These are phyloP conservation scores for Komagataella kurtzmanii DNA, from an alignment of 805 yeast species.

Conservation along the genomic window DNA sequence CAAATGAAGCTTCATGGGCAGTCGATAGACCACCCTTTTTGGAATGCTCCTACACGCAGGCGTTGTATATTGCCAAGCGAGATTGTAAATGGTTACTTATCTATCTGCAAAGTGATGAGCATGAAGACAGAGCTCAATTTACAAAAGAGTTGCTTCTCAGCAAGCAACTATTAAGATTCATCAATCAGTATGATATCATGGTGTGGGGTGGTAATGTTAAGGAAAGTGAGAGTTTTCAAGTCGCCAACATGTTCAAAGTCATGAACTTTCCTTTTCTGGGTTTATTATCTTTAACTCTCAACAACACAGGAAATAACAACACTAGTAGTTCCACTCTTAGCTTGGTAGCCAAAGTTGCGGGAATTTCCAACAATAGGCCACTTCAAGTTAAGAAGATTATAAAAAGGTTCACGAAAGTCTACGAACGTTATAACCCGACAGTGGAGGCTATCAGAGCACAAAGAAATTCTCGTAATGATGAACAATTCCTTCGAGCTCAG, in stretches of 20 bases:
- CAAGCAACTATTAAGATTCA: conserved; percentile 30
- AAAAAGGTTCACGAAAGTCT: conserved; percentile 20
- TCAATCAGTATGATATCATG: conserved; percentile 37
- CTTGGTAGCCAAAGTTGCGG: conserved; percentile 51
- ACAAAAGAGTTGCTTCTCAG: conserved; percentile 40
- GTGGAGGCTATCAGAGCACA: conserved; percentile 53
- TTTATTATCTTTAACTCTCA: conserved; percentile 53
- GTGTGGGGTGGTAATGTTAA: conserved; percentile 84
- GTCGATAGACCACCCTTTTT: conserved; percentile 27
- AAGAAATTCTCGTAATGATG: conserved; percentile 25
- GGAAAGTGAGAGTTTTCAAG: conserved; percentile 75
- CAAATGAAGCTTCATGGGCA: conserved; percentile 4
- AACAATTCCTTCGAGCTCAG: conserved; percentile 35
- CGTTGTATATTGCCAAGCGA: conserved; percentile 55
- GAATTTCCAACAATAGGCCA: conserved; percentile 24
- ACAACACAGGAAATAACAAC: conserved; percentile 41
- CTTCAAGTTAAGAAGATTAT: conserved; percentile 19
- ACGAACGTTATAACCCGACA: conserved; percentile 44
- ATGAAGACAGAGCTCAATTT: conserved; percentile 45
- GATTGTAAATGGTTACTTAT: conserved; percentile 64
- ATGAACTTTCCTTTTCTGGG: conserved; percentile 77
- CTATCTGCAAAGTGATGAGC: conserved; percentile 58
- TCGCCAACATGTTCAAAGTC: conserved; percentile 61
- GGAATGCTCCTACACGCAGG: conserved; percentile 71
- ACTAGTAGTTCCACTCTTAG: conserved; percentile 38